Conservation (phyloP, 2,329 filamentous ascomycete genomes). For the Coniosporium tulheliwenetii region DNA sequence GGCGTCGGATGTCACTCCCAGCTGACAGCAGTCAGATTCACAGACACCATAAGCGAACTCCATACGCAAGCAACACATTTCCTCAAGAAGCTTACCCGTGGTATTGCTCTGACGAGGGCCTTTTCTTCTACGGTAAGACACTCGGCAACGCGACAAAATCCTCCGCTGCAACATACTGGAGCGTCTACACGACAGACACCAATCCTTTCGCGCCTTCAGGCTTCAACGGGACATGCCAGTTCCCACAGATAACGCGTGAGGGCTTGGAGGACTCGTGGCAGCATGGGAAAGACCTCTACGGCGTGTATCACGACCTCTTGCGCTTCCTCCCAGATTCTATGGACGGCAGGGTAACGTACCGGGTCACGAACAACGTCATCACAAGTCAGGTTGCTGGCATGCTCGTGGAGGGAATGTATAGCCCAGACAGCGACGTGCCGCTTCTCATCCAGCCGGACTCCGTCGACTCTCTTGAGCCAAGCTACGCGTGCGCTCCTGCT, state of each 20-base stretch:
- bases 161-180: constrained; percentile 48
- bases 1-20: not conserved
- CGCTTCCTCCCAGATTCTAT: constrained; percentile 45
- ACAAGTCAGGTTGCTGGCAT: constrained; percentile 68
- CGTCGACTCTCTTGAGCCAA: constrained; percentile 60
- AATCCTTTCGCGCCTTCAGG: constrained; percentile 54
- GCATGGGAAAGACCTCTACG: constrained; percentile 62
- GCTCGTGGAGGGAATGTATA: constrained; percentile 56
- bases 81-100: constrained; percentile 57
- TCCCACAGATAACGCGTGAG: constrained; percentile 60
- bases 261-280: constrained; percentile 61
- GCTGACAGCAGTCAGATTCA: constrained; percentile 39
- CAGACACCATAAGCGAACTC: constrained; percentile 72
- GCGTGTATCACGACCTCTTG: constrained; percentile 58
- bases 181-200: constrained; percentile 40
- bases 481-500: constrained; percentile 48
- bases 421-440: constrained; percentile 12
- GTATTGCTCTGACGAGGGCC: constrained; percentile 54
- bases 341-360: constrained; percentile 39
- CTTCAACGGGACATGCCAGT: constrained; percentile 61
- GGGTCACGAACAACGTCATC: constrained; percentile 71
- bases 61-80: constrained; percentile 64
- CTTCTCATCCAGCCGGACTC: constrained; percentile 31
- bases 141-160: constrained; percentile 28
- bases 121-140: constrained; percentile 54